Base-by-base conservation (phyloP, 306 rosid species). In the Quercus robur region DNA sequence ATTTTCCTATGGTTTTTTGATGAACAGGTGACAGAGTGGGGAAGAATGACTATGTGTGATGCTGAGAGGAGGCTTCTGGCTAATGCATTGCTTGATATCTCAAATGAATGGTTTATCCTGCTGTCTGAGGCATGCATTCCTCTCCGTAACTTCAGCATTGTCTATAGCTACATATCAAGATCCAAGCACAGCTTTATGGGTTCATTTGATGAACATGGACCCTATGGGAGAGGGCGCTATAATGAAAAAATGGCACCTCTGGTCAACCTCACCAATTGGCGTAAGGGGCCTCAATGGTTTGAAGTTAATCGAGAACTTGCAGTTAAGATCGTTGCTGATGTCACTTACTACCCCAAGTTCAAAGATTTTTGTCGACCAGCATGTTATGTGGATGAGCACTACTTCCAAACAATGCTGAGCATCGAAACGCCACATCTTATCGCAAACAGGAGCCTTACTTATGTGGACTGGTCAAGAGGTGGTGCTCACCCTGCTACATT, bases 401-500 rank as follows among this genome's bases (percentile, higher is more conserved):
- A 93, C 86, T 96, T 93, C 78, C 99, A 93, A 85, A 93, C 99
- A 15, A 93, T 93, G 97, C 84, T 93, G 80, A 85, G 87, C 82
- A 88, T 96, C 3, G 83, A 78, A 26, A 82, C 89, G n/a, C 97
- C 99, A 30, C 90, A 82, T 79, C 92, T 88, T 70, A 64, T 96
- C 82, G 97, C 98, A 25, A 96, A 96, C 74, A 81, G 99, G 85
- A 96, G 88, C 83, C 92, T 96, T 73, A 90, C 97, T 41, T 93
- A 85, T 71, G 98, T 96, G 25, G 99, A 96, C 79, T 96, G 99
- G 99, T 96, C 99, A 0, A 90, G 99, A 46, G 98, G 98, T 56
- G 99, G 98, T 56, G 99, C 99, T 82, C 99, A 96, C 81, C 99
- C 99, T 0, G 99, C 99, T 79, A 96, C 98, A 4, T 96, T 91